These are phyloP conservation scores for Buddleja alternifolia DNA, from an alignment of 257 asterid species.

Conservation along the genomic window DNA sequence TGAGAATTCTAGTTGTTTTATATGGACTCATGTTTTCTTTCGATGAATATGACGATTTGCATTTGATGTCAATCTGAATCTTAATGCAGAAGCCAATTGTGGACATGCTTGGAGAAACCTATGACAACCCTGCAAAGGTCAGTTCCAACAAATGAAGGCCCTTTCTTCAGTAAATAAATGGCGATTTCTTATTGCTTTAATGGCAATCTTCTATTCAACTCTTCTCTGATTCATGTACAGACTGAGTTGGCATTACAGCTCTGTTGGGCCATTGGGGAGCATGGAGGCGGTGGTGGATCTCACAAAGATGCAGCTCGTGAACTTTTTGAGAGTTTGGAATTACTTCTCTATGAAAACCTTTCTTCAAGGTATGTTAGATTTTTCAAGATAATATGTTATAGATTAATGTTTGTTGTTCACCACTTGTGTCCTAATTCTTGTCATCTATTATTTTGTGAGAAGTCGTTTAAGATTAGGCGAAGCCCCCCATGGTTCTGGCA, in stretches of 20 bases:
- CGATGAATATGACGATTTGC: constrained; percentile 3
- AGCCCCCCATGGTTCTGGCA: constrained; percentile 63
- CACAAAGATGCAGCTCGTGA: constrained; percentile 92
- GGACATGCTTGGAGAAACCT: constrained; percentile 90
- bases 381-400: constrained; percentile 13
- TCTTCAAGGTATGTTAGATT: constrained; percentile 65
- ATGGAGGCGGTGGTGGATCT: constrained; percentile 92
- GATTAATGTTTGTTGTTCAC: constrained; percentile 15
- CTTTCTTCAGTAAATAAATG: constrained; percentile 13
- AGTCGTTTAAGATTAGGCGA: constrained; percentile 86
- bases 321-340: constrained; percentile 91
- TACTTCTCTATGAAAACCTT: constrained; percentile 84
- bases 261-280: constrained; percentile 98
- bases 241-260: constrained; percentile 88
- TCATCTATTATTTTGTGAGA: constrained; percentile 22
- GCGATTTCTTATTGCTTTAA: constrained; percentile 14
- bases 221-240: constrained; percentile 46
- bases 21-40: background rate
- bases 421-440: constrained; percentile 23
- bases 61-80: constrained; percentile 14
- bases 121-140: constrained; percentile 79
- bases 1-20: background rate
- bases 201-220: background rate
- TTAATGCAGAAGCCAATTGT: constrained; percentile 78
- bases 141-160: constrained; percentile 16